Evolutionary conservation across 2,329 filamentous ascomycete species (phyloP).

Genomic region (Diaporthe citri): DNA sequence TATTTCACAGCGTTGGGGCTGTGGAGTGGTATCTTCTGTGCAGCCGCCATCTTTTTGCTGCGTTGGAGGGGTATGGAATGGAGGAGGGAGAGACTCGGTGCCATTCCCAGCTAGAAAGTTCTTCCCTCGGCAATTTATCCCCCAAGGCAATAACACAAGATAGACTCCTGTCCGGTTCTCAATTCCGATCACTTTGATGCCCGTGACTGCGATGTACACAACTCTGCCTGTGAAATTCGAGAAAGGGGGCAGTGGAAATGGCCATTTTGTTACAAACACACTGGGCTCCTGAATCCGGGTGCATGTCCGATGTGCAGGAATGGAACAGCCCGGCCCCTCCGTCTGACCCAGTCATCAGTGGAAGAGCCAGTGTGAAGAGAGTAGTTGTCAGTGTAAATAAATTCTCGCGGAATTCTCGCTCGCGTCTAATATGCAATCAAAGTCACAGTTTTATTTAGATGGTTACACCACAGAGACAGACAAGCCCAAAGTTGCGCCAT

Average conservation of each 20-base stretch:
- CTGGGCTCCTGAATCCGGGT: conserved; percentile 1
- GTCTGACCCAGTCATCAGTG: not conserved
- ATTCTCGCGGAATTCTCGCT: not conserved
- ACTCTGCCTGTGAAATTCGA: not conserved
- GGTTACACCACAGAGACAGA: not conserved
- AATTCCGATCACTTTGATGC: not conserved
- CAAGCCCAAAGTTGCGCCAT: conserved; percentile 11
- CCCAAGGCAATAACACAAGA: not conserved
- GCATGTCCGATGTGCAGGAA: not conserved
- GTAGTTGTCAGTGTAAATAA: not conserved
- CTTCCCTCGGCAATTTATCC: not conserved
- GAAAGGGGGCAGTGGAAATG: conserved; percentile 15
- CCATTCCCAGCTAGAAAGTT: not conserved
- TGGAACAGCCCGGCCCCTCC: no score
- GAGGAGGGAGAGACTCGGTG: not conserved
- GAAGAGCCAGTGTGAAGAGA: not conserved
- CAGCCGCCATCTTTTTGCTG: conserved; percentile 3
- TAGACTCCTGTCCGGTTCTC: not conserved
- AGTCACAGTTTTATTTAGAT: not conserved
- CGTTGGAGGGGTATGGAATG: not conserved
- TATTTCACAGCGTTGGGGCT: conserved; percentile 14
- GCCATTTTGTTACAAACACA: not conserved
- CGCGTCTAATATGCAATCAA: not conserved
- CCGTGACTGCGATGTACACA: not conserved
- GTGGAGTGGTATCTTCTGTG: not conserved